Evolutionary conservation across 768 basidiomycete species (phyloP), one percentile per base, ranked within the genome.

Genomic region (Clavaria fumosa): DNA sequence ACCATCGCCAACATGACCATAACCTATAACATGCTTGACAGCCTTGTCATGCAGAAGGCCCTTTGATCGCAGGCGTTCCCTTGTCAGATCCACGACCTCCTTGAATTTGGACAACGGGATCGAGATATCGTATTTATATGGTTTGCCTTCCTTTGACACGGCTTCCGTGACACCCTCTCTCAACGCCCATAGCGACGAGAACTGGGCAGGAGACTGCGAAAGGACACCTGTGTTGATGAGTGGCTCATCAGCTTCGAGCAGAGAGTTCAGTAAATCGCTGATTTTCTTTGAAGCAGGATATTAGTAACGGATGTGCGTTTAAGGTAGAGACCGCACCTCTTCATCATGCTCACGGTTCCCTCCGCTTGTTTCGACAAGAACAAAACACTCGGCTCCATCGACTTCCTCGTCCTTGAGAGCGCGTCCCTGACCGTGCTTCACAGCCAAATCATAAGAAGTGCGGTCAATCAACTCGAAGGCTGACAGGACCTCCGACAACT

Each of bases 1-100:
- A 79, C 91, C 90, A 58, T 99, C 95, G 17, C 95, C 95, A 37
- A 97, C 78, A 55, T 99, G 95, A 9, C 95, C 95, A 48, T 86
- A 99, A 7, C 95, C 95, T 41, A 93, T 59, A 10, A 91, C 84
- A 50, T 78, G 71, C 53, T 78, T 80, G 27, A 97, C 81, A 19
- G 73, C 78, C 31, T 73, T 64, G 12, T 80, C 75, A 10, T 67
- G 69, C 28, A 86, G 61, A 7, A 85, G 66, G 3, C 77, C 81
- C 47, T 77, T 75, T 15, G 71, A 69, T 23, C 64, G 56, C 24
- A 97, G 61, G 39, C 72, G 76, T 43, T 78, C 74, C 40, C 81
- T 64, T 23, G 89, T 78, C 22, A 67, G 57, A 52, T 95, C 84
- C 22, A 97, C 84, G 10, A 93, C 75, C 5, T 69, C 67, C 59